phyloP scores from a whole-genome alignment of 169 alveolate genomes.

The Plasmodium gonderi region DNA sequence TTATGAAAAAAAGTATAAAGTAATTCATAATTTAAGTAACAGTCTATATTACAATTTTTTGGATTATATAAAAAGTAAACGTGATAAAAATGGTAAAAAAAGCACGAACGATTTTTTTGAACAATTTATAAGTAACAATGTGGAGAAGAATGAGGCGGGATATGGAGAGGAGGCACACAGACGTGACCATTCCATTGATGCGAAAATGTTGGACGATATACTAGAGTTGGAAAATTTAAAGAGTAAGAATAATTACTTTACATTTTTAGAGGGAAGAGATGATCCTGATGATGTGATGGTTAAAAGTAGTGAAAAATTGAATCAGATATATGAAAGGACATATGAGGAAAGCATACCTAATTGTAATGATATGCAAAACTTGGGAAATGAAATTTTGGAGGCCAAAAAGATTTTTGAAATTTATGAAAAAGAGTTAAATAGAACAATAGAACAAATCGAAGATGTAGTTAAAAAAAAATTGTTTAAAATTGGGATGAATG shows the following conservation, averaged over 20 bases:
- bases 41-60: conserved; percentile 51
- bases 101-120: conserved; percentile 42
- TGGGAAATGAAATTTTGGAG: neutral
- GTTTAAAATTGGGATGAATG: conserved; percentile 51
- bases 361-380: neutral
- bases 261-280: neutral
- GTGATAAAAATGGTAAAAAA: neutral
- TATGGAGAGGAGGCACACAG: neutral
- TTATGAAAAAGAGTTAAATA: conserved; percentile 28
- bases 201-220: neutral
- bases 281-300: neutral
- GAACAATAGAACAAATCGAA: conserved; percentile 42
- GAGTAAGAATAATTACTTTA: neutral
- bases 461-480: conserved; percentile 11
- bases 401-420: neutral
- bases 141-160: neutral
- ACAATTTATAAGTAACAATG: neutral
- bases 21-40: conserved; percentile 57
- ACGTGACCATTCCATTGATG: neutral
- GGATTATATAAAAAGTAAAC: conserved; percentile 10
- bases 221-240: neutral
- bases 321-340: neutral
- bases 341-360: neutral
- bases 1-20: conserved; percentile 57
- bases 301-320: neutral